phyloP scores from a whole-genome alignment of 441 rosid species.

The Euphorbia neoarborescens region DNA sequence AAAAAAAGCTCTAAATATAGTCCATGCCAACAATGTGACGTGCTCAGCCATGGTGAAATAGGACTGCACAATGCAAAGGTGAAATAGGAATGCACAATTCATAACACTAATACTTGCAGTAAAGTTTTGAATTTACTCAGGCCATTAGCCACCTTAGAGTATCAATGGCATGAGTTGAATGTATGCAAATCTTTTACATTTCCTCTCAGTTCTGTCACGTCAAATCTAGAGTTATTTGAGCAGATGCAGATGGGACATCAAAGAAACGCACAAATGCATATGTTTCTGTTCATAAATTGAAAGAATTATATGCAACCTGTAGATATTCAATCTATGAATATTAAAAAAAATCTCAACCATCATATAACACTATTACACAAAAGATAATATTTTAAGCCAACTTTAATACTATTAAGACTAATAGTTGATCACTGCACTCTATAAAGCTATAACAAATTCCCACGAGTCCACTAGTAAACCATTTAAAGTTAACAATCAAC shows the following conservation, averaged over 20 bases:
- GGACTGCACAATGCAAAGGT: background rate
- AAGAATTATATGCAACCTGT: background rate
- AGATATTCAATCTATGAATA: background rate
- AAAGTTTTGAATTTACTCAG: background rate
- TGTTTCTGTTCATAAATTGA: background rate
- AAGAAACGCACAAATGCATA: background rate
- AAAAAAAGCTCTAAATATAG: no score
- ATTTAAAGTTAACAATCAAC: background rate
- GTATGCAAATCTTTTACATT: background rate
- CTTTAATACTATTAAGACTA: background rate
- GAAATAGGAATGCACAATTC: background rate
- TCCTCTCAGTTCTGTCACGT: background rate
- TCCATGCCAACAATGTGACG: background rate
- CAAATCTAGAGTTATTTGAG: background rate
- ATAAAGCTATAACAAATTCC: background rate
- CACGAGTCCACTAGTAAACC: background rate
- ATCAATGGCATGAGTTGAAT: background rate
- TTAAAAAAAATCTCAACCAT: background rate
- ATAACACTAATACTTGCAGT: background rate
- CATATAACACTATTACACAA: background rate
- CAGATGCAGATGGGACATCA: background rate
- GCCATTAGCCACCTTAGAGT: background rate
- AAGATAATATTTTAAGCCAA: background rate
- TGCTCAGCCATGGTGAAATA: background rate
- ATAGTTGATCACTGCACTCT: background rate